A percentile compares a stretch with the other conserved stretches of the same genome.
These are phyloP conservation scores for Boletus sensibilis DNA, from an alignment of 768 basidiomycete species.

Conservation along the genomic window DNA sequence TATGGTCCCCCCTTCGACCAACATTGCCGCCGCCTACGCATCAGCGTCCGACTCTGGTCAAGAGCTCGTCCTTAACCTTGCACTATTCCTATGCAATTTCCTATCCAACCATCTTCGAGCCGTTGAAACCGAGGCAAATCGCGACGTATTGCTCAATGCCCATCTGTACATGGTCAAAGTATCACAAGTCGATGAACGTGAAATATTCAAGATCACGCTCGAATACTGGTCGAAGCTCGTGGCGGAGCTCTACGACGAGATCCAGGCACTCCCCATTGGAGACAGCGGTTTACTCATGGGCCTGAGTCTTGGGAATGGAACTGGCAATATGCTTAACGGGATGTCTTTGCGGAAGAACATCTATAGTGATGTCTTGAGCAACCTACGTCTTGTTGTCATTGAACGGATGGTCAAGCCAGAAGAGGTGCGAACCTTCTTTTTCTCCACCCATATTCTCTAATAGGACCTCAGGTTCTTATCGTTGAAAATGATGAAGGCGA, in stretches of 20 bases:
- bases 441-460: slow-evolving; percentile 5
- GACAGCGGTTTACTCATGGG: slow-evolving; percentile 87
- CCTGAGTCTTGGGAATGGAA: slow-evolving; percentile 68
- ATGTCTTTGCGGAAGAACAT: slow-evolving; percentile 89
- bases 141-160: slow-evolving; percentile 92
- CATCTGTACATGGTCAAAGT: slow-evolving; percentile 99
- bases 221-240: slow-evolving; percentile 98
- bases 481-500: slow-evolving; percentile 99
- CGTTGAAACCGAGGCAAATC: slow-evolving; percentile 89
- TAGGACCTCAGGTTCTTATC: slow-evolving; percentile 73
- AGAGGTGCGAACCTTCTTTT: slow-evolving; percentile 58
- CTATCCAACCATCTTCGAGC: slow-evolving; percentile 88
- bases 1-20: slow-evolving; percentile 94
- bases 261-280: slow-evolving; percentile 86
- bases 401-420: slow-evolving; percentile 99
- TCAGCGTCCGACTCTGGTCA: slow-evolving; percentile 91
- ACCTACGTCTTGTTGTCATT: slow-evolving; percentile 92
- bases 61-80: slow-evolving; percentile 94
- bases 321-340: slow-evolving; percentile 68
- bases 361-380: slow-evolving; percentile 92
- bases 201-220: slow-evolving; percentile 98
- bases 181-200: slow-evolving; percentile 96
- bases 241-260: slow-evolving; percentile 94
- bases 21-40: slow-evolving; percentile 89
- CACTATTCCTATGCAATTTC: slow-evolving; percentile 97